phyloP scores from a whole-genome alignment of 306 rosid species.

The Mucuna pruriens region DNA sequence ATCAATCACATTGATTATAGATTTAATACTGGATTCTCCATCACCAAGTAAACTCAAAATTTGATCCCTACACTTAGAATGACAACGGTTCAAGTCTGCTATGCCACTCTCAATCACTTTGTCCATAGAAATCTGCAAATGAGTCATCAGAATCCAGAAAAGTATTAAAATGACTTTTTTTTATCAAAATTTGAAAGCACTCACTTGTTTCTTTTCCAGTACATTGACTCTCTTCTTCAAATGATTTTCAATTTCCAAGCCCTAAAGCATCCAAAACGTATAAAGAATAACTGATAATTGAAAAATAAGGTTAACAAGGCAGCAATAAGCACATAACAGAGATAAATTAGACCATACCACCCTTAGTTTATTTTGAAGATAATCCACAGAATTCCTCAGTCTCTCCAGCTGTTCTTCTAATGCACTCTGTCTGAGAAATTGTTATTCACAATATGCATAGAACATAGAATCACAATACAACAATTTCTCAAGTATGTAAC shows the following conservation, averaged over 20 bases:
- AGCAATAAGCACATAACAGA: conserved; percentile 9
- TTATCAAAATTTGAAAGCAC: conserved; percentile 41
- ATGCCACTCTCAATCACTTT: conserved; percentile 58
- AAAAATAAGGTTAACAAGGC: neutral
- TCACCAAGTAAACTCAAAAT: conserved; percentile 65
- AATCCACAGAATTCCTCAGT: conserved; percentile 63
- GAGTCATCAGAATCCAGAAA: conserved; percentile 40
- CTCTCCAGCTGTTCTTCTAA: conserved; percentile 86
- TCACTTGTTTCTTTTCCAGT: conserved; percentile 79
- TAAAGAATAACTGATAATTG: neutral
- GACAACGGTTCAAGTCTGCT: conserved; percentile 56
- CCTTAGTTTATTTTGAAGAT: conserved; percentile 74
- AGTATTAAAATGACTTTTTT: conserved; percentile 19
- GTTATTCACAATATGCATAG: conserved; percentile 67
- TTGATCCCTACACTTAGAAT: conserved; percentile 64
- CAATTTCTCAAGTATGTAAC: conserved; percentile 23
- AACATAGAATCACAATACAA: conserved; percentile 47
- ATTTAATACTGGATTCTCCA: conserved; percentile 67
- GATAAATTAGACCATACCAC: conserved; percentile 64
- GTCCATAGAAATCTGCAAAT: conserved; percentile 60
- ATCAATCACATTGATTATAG: conserved; percentile 55
- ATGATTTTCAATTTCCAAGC: conserved; percentile 96
- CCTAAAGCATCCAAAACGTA: conserved; percentile 62
- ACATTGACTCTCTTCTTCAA: conserved; percentile 71
- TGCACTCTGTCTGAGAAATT: conserved; percentile 97